phyloP scores from a whole-genome alignment of 768 basidiomycete genomes.

The Cystofilobasidium macerans region DNA sequence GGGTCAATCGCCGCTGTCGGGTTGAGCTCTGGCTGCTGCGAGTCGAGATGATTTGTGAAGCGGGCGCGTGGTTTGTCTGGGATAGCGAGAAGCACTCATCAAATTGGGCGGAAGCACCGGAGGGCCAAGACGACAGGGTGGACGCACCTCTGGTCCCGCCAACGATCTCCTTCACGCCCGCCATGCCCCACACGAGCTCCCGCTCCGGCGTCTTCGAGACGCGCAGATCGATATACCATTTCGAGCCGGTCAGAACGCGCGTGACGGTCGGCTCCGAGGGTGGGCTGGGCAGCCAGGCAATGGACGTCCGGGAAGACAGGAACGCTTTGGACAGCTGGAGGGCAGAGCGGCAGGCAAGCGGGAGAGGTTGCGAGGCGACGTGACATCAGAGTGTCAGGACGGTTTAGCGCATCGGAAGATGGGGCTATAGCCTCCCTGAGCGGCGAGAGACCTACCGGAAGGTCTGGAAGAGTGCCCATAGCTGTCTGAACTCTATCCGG shows the following conservation, averaged over 20 bases:
- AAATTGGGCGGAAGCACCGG: not conserved
- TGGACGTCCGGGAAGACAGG: constrained; percentile 22
- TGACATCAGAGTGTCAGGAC: no score
- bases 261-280: constrained; percentile 15
- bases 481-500: no score
- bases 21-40: not conserved
- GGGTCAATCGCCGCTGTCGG: not conserved
- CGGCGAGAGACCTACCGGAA: no score
- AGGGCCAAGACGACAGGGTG: not conserved
- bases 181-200: constrained; percentile 26
- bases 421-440: no score
- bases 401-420: no score
- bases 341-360: no score
- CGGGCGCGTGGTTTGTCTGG: constrained; percentile 9
- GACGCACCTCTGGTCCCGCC: constrained; percentile 16
- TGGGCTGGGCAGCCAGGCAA: constrained; percentile 23
- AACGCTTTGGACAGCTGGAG: constrained; percentile 9
- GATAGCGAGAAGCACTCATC: not conserved
- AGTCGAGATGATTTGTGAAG: constrained; percentile 27
- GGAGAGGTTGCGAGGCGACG: not conserved
- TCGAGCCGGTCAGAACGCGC: constrained; percentile 20
- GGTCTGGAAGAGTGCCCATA: no score
- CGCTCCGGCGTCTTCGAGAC: not conserved
- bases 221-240: constrained; percentile 28
- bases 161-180: constrained; percentile 20